Evolutionary conservation across 768 basidiomycete genomes (phyloP), one percentile per base, ranked within the genome.

Genomic region (Boletus reticuloceps): DNA sequence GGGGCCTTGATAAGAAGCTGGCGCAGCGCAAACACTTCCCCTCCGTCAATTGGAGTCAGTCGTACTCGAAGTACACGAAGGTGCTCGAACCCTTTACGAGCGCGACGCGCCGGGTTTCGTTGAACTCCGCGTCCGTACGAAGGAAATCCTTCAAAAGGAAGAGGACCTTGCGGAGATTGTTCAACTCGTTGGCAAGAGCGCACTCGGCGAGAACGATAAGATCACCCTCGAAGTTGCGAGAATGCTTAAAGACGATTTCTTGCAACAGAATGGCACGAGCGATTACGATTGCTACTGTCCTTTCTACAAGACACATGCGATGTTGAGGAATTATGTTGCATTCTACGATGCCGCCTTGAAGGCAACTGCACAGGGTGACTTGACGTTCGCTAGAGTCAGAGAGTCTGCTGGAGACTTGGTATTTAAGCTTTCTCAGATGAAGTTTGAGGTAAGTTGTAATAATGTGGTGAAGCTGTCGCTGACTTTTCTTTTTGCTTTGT

Each of bases 31-130:
- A 99, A 73, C 95, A 99, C 71, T 99, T 99, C 82, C 97, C 97
- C 2, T 97, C 95, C n/a, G 96, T 99, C 72, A 98, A 99, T 76
- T 99, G 97, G 97, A 97, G 88, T 61, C 77, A 97, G n/a, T 99
- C 97, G 11, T 98, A 98, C 73, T 98, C 97, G 55, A 99, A 99
- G 73, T 98, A 99, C 74, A 90, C 88, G 58, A 95, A 94, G 69
- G 86, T 94, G 11, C 83, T 98, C 39, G 94, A 96, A 64, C 83
- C 89, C 1, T 88, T 94, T 99, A 98, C 73, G 94, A 98, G 72
- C 75, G 79, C 41, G 87, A 86, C 48, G 87, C 92, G 64, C 91
- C 94, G 5, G 96, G 94, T n/a, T 99, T 99, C 74, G 85, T 98
- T 37, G 92, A 96, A 60, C 77, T 94, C 61, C 91, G 97, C 51